phyloP scores from a whole-genome alignment of 192 early-diverging fungal genomes.

The Kickxella alabastrina region DNA sequence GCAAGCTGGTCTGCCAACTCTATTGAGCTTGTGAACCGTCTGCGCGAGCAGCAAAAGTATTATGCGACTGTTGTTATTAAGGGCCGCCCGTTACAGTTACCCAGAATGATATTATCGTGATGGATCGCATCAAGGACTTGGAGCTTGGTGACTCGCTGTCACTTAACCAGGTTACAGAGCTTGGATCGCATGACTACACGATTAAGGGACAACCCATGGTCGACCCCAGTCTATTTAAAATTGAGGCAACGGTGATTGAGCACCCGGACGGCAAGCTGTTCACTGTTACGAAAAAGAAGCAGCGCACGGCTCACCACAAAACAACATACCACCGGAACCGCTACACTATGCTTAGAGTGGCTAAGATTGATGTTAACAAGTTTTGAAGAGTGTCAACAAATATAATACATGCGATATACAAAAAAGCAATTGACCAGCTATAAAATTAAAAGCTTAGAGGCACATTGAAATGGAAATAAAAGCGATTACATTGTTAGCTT shows the following conservation, averaged over 20 bases:
- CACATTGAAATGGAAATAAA: too few species aligned
- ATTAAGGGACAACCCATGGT: constrained; percentile 85
- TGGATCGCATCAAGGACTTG: constrained; percentile 79
- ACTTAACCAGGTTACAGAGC: constrained; percentile 82
- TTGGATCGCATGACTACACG: constrained; percentile 78
- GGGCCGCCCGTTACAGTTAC: constrained; percentile 79
- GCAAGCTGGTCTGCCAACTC: constrained; percentile 31
- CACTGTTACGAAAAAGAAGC: constrained; percentile 75
- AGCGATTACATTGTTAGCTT: too few species aligned
- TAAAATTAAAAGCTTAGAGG: too few species aligned
- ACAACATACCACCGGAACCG: constrained; percentile 65
- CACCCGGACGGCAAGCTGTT: constrained; percentile 75
- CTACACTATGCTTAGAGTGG: constrained; percentile 71
- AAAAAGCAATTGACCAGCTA: background rate
- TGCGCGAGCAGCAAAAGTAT: constrained; percentile 66
- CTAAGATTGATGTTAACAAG: constrained; percentile 61
- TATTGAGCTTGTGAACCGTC: constrained; percentile 30
- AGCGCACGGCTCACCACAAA: constrained; percentile 70
- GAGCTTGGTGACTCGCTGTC: constrained; percentile 81
- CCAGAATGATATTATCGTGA: constrained; percentile 82
- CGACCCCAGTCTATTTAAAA: constrained; percentile 61
- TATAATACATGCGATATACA: background rate
- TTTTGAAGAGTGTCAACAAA: constrained; percentile 4
- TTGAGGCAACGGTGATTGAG: constrained; percentile 87
- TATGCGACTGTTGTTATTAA: constrained; percentile 89